These are phyloP conservation scores for Quercus gilva DNA, from an alignment of 306 rosid species.

Conservation along the genomic window DNA sequence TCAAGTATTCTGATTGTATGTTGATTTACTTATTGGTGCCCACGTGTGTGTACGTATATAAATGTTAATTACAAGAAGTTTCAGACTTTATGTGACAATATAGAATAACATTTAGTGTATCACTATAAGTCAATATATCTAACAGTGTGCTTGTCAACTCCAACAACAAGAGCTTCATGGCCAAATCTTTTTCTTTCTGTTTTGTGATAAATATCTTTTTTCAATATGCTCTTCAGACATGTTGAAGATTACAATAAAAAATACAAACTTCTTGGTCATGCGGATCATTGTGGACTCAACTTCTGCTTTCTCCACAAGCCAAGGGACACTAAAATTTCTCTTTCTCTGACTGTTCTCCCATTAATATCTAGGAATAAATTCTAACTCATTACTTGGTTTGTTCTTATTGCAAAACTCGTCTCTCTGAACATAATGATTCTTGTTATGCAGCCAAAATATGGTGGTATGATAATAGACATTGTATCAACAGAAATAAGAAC, in stretches of 20 bases:
- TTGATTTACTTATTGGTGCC: neutral
- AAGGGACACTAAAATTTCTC: neutral
- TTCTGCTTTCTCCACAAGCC: neutral
- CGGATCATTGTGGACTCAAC: neutral
- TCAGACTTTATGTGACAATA: neutral
- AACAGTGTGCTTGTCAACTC: neutral
- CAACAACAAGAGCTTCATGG: neutral
- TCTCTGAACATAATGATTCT: neutral
- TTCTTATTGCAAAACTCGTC: neutral
- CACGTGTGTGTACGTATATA: neutral
- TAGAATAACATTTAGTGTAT: neutral
- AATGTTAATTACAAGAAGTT: neutral
- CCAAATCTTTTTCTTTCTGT: neutral
- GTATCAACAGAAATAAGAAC: slow-evolving; percentile 27
- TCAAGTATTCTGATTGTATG: slow-evolving; percentile 30
- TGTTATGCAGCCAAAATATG: slow-evolving; percentile 28
- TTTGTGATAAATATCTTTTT: neutral
- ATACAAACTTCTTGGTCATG: neutral
- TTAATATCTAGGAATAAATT: neutral
- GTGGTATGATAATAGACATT: slow-evolving; percentile 31
- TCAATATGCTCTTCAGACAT: neutral
- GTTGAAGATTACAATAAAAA: neutral
- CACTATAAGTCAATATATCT: neutral
- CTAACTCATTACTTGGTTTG: neutral
- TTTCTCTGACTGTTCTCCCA: neutral